These are phyloP conservation scores for Penicillium sp. DNA, from an alignment of 2,329 filamentous ascomycete species.

Conservation along the genomic window DNA sequence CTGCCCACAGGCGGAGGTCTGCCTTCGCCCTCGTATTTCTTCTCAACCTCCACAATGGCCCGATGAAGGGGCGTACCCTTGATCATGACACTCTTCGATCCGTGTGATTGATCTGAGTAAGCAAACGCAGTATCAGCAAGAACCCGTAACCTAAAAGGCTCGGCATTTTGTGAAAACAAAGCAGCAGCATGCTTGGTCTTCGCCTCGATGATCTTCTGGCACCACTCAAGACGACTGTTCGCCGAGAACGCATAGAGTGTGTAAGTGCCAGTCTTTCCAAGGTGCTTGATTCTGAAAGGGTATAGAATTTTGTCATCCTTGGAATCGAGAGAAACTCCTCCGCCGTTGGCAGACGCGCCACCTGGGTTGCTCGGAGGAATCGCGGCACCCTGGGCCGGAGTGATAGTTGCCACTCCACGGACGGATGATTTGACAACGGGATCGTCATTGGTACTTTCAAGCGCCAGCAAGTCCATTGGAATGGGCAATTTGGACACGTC, in stretches of 20 bases:
- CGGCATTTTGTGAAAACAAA: constrained; percentile 84
- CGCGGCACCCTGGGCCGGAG: constrained; percentile 49
- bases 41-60: constrained; percentile 82
- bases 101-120: constrained; percentile 42
- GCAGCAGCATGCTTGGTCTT: constrained; percentile 91
- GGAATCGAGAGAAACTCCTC: constrained; percentile 47
- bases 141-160: constrained; percentile 87
- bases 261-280: constrained; percentile 81
- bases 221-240: constrained; percentile 78
- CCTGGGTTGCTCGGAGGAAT: constrained; percentile 53
- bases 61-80: constrained; percentile 86
- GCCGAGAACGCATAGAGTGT: constrained; percentile 78
- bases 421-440: constrained; percentile 73
- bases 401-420: constrained; percentile 61
- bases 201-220: constrained; percentile 84
- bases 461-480: constrained; percentile 88
- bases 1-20: constrained; percentile 73
- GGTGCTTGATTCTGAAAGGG: constrained; percentile 91
- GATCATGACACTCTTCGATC: constrained; percentile 68
- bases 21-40: constrained; percentile 57
- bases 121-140: constrained; percentile 84
- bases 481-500: constrained; percentile 94
- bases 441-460: constrained; percentile 90
- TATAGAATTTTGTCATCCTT: constrained; percentile 81
- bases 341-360: constrained; percentile 55